A percentile compares a stretch with the other conserved stretches of the same genome.
These are phyloP conservation scores for Vanilla planifolia DNA, from an alignment of 106 monocot species.

Conservation along the genomic window DNA sequence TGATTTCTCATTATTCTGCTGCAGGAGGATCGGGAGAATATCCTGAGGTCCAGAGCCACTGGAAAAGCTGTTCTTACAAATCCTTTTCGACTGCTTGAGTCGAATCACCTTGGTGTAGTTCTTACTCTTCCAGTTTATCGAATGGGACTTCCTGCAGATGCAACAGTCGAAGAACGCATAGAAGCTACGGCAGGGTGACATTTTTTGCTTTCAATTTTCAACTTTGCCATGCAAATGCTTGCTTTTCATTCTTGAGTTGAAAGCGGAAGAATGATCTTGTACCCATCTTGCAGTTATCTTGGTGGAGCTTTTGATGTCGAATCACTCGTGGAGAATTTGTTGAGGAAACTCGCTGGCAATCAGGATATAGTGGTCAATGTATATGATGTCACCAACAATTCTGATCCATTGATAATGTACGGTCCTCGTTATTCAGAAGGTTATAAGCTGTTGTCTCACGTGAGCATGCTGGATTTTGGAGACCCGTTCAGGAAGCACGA, in stretches of 20 bases:
- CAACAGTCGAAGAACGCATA: conserved; percentile 56
- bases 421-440: conserved; percentile 57
- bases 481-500: conserved; percentile 93
- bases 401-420: conserved; percentile 89
- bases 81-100: conserved; percentile 68
- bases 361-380: conserved; percentile 92
- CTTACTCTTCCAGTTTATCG: conserved; percentile 80
- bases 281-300: conserved; percentile 52
- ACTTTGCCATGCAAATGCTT: no score
- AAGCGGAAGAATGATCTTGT: background rate
- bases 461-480: conserved; percentile 87
- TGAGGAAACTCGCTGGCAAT: conserved; percentile 88
- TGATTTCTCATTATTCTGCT: background rate
- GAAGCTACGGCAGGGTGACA: conserved; percentile 83
- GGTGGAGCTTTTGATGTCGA: conserved; percentile 99
- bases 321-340: conserved; percentile 86
- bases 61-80: conserved; percentile 91
- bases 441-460: conserved; percentile 43
- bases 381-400: conserved; percentile 84
- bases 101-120: conserved; percentile 84
- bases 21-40: conserved; percentile 94
- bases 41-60: conserved; percentile 71
- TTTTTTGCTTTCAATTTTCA: background rate
- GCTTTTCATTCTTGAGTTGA: no score
- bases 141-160: conserved; percentile 38